Conservation (phyloP, 2,329 filamentous ascomycete genomes). For the Fusarium proliferatum region DNA sequence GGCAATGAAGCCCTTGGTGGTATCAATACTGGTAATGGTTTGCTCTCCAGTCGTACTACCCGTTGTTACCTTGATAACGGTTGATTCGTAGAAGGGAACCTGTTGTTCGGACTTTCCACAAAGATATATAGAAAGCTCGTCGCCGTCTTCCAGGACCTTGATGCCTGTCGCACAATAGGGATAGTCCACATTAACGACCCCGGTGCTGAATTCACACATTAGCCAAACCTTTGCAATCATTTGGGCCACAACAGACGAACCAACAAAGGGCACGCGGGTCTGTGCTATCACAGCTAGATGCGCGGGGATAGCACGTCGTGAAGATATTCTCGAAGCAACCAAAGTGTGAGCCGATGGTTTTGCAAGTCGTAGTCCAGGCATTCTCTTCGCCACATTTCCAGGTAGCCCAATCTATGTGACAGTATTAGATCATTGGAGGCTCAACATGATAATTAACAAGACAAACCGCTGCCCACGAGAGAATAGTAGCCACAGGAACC, state of each 20-base stretch:
- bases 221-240: rapidly evolving
- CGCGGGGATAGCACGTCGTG: neutral
- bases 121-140: neutral
- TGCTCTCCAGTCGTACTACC: neutral
- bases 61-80: neutral
- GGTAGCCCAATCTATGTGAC: neutral
- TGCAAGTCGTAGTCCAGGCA: neutral
- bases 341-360: neutral
- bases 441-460: rapidly evolving
- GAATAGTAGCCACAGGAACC: neutral
- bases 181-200: neutral
- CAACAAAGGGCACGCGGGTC: neutral
- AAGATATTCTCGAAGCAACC: neutral
- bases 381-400: neutral
- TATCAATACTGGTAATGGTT: neutral
- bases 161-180: neutral
- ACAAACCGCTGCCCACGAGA: neutral
- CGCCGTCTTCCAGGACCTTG: neutral
- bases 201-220: neutral
- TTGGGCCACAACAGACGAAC: neutral
- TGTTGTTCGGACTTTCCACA: neutral
- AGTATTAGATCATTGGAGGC: neutral
- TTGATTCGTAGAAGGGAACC: neutral
- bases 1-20: neutral
- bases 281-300: neutral